Percentiles rank a stretch among this genome's conserved stretches.
Conservation (phyloP, 2,329 filamentous ascomycete genomes). For the Thelonectria blattea region DNA sequence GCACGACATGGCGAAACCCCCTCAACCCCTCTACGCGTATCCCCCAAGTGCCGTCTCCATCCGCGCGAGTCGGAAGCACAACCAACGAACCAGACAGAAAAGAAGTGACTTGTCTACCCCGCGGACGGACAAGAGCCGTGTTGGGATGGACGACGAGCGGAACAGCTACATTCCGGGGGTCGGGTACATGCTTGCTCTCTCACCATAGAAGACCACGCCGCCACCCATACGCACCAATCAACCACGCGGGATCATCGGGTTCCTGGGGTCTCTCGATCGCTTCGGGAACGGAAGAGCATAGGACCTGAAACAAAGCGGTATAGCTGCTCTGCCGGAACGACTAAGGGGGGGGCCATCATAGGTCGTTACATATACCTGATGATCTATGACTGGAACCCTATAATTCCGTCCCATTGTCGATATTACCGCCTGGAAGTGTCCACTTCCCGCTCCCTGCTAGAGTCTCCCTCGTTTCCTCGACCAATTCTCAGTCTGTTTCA, state of each 20-base stretch:
- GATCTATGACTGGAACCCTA: too few species aligned
- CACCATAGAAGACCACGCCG: neutral
- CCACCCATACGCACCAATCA: conserved; percentile 13
- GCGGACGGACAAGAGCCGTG: conserved; percentile 1
- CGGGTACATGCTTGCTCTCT: neutral
- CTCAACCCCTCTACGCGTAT: neutral
- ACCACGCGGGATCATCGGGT: neutral
- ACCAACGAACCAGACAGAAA: neutral
- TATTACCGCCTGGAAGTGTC: neutral
- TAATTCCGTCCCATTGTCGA: neutral
- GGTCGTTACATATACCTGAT: too few species aligned
- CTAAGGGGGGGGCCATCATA: too few species aligned
- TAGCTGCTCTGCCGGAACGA: neutral
- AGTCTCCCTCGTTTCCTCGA: neutral
- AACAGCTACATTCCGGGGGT: neutral
- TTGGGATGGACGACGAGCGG: conserved; percentile 17
- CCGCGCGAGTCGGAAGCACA: neutral
- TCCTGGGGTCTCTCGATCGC: neutral
- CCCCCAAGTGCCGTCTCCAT: neutral
- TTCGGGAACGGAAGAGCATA: conserved; percentile 1
- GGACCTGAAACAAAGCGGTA: neutral
- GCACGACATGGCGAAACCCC: neutral
- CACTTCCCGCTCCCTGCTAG: too few species aligned
- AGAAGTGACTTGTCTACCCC: neutral
- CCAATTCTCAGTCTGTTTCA: conserved; percentile 26